These are phyloP conservation scores for Fusarium illudens DNA, from an alignment of 2,329 filamentous ascomycete genomes.

Conservation along the genomic window DNA sequence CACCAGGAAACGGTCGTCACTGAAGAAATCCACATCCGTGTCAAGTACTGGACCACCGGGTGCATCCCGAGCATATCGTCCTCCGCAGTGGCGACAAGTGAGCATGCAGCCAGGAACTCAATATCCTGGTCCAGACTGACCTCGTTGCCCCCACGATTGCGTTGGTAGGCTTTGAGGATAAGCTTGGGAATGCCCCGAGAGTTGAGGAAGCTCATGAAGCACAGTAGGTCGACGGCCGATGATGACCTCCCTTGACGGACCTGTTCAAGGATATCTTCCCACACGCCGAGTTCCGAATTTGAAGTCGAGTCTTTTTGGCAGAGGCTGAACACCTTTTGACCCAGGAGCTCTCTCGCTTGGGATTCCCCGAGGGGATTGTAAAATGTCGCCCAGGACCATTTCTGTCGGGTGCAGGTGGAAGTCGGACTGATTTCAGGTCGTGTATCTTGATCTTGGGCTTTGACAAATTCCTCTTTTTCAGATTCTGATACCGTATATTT, in stretches of 20 bases:
- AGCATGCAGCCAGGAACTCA: background rate
- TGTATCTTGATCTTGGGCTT: no score
- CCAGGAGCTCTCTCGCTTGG: background rate
- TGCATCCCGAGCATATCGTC: background rate
- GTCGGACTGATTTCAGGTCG: background rate
- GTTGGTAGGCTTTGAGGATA: background rate
- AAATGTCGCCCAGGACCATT: background rate
- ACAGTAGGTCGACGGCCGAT: slow-evolving; percentile 2
- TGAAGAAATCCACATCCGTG: background rate
- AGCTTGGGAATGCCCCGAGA: background rate
- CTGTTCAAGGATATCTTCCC: slow-evolving; percentile 11
- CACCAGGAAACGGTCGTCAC: background rate
- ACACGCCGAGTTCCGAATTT: background rate
- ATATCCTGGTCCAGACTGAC: background rate
- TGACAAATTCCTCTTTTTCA: background rate
- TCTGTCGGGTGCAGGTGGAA: background rate
- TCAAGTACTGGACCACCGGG: background rate
- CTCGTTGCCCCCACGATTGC: background rate
- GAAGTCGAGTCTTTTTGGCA: background rate
- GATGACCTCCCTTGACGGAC: background rate
- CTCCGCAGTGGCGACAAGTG: background rate
- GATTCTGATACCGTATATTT: background rate
- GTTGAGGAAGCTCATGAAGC: slow-evolving; percentile 12
- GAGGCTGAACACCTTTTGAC: background rate
- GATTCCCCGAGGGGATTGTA: no score